phyloP scores from a whole-genome alignment of 228 moss, liverwort and hornwort genomes.

The Sphagnum fallax region DNA sequence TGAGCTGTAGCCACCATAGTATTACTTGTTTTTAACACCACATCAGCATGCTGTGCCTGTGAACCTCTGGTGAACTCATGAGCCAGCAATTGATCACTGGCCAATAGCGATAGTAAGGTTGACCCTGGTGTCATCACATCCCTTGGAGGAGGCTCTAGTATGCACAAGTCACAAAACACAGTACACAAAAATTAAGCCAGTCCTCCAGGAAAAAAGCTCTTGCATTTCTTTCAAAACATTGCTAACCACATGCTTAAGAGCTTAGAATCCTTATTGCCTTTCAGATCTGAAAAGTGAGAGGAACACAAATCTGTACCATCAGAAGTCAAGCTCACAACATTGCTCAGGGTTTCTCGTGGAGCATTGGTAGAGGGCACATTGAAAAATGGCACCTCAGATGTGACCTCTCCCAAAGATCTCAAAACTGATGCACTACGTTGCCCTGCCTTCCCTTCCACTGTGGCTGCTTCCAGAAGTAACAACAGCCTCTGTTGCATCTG shows the following conservation, averaged over 20 bases:
- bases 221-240: neutral
- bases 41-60: slow-evolving; percentile 37
- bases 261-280: no score
- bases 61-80: slow-evolving; percentile 63
- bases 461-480: slow-evolving; percentile 63
- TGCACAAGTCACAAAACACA: slow-evolving; percentile 13
- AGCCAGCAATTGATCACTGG: slow-evolving; percentile 71
- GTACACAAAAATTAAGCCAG: neutral
- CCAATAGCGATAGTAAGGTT: slow-evolving; percentile 74
- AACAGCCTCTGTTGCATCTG: slow-evolving; percentile 85
- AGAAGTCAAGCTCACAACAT: slow-evolving; percentile 17
- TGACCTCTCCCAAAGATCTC: slow-evolving; percentile 37
- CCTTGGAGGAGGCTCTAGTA: slow-evolving; percentile 37
- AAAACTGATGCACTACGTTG: slow-evolving; percentile 53
- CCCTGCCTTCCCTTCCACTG: slow-evolving; percentile 84
- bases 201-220: neutral
- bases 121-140: slow-evolving; percentile 37
- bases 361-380: slow-evolving; percentile 43
- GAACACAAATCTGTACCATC: neutral
- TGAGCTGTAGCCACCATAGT: slow-evolving; percentile 79
- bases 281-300: no score
- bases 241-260: no score
- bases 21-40: slow-evolving; percentile 41
- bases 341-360: slow-evolving; percentile 34
- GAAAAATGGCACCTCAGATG: slow-evolving; percentile 55